These are phyloP conservation scores for Exophiala sp. DNA, from an alignment of 2,329 filamentous ascomycete species.

Conservation along the genomic window DNA sequence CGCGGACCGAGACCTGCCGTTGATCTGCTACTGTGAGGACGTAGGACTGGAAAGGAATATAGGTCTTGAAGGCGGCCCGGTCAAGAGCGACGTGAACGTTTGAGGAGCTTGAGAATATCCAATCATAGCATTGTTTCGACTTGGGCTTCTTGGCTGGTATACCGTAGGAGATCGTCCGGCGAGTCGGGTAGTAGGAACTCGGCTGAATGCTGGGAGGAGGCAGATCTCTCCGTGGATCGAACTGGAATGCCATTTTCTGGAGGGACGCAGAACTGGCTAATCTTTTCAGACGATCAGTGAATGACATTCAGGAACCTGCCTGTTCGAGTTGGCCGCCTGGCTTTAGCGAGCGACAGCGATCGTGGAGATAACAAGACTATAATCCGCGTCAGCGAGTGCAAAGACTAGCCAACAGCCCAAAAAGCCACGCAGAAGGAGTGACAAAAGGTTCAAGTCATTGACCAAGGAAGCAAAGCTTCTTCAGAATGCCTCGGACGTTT, in stretches of 20 bases:
- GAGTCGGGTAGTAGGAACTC: conserved; percentile 18
- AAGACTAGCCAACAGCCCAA: neutral
- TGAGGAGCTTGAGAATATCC: conserved; percentile 29
- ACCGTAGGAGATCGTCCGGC: conserved; percentile 7
- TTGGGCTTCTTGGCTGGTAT: conserved; percentile 19
- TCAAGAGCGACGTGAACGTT: conserved; percentile 35
- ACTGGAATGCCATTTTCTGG: conserved; percentile 10
- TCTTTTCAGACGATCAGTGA: neutral
- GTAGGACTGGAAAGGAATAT: conserved; percentile 29
- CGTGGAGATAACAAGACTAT: neutral
- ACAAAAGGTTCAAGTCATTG: neutral
- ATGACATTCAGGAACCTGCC: neutral
- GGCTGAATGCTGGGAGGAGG: conserved; percentile 17
- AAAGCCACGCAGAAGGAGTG: neutral
- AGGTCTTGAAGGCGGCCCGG: conserved; percentile 32
- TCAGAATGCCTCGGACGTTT: no score
- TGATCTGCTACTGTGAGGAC: conserved; percentile 27
- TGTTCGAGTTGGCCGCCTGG: neutral
- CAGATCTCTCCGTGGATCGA: conserved; percentile 19
- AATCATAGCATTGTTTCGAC: conserved; percentile 27
- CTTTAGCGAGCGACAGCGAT: neutral
- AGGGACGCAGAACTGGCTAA: neutral
- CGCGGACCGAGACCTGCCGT: conserved; percentile 29
- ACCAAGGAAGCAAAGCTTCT: neutral
- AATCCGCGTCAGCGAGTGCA: neutral